phyloP scores from a whole-genome alignment of 352 stramenopile genomes.

The Phytophthora pistaciae region DNA sequence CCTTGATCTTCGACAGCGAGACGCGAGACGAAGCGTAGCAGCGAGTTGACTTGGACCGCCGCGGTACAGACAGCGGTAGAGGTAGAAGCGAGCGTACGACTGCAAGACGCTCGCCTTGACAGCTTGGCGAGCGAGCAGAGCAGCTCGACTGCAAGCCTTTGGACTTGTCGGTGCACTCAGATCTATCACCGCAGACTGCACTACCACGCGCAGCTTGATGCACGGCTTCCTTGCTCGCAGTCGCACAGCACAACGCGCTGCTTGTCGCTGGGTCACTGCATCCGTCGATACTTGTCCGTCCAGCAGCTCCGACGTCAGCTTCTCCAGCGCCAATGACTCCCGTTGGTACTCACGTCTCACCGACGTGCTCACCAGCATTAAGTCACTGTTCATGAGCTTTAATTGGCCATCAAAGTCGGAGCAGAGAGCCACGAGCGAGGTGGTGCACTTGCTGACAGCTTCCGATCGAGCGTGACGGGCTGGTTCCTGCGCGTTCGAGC shows the following conservation, averaged over 20 bases:
- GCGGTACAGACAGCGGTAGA: constrained; percentile 31
- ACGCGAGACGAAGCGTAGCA: constrained; percentile 18
- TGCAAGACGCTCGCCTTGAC: constrained; percentile 37
- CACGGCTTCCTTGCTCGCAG: constrained; percentile 2
- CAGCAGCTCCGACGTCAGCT: constrained; percentile 27
- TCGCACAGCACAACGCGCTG: constrained; percentile 11
- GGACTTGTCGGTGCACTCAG: not conserved
- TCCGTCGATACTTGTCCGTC: not conserved
- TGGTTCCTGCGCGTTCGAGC: not conserved
- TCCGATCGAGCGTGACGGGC: not conserved
- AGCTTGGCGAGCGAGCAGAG: constrained; percentile 26
- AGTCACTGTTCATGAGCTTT: constrained; percentile 15
- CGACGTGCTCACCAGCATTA: constrained; percentile 19
- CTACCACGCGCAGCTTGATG: constrained; percentile 28
- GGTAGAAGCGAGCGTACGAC: constrained; percentile 27
- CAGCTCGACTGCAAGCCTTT: constrained; percentile 19
- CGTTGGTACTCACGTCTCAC: constrained; percentile 29
- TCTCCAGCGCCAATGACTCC: constrained; percentile 31
- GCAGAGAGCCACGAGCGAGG: constrained; percentile 23
- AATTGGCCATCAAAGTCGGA: constrained; percentile 37
- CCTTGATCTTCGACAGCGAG: constrained; percentile 21
- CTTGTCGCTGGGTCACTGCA: not conserved
- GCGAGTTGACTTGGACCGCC: constrained; percentile 31
- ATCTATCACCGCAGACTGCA: not conserved
- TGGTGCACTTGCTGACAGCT: constrained; percentile 3